Evolutionary conservation across 2,329 filamentous ascomycete genomes (phyloP).

Genomic region (Didymella pinodella): DNA sequence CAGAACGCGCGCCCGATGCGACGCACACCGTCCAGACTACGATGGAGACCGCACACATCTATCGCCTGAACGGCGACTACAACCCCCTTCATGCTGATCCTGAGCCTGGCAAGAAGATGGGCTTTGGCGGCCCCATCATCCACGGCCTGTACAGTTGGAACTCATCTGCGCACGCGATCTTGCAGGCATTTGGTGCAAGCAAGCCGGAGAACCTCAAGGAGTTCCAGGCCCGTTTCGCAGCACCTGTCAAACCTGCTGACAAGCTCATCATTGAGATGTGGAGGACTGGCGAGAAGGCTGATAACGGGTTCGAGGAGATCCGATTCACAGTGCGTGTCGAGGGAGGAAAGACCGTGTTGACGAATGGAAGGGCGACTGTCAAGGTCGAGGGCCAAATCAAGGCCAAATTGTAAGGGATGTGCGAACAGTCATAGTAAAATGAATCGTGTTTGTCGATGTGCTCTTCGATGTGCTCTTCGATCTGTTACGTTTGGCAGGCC

Average conservation of each 20-base stretch:
- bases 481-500: neutral
- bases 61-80: slow-evolving; percentile 87
- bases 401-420: slow-evolving; percentile 47
- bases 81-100: slow-evolving; percentile 91
- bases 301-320: slow-evolving; percentile 77
- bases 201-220: slow-evolving; percentile 84
- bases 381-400: slow-evolving; percentile 63
- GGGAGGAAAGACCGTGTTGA: slow-evolving; percentile 83
- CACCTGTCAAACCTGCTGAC: slow-evolving; percentile 82
- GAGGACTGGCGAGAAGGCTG: slow-evolving; percentile 73
- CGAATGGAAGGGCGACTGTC: slow-evolving; percentile 83
- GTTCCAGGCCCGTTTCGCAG: slow-evolving; percentile 88
- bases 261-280: slow-evolving; percentile 84
- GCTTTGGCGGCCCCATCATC: slow-evolving; percentile 87
- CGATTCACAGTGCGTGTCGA: slow-evolving; percentile 80
- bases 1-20: slow-evolving; percentile 74
- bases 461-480: too few species aligned
- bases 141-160: slow-evolving; percentile 93
- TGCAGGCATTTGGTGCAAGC: slow-evolving; percentile 76
- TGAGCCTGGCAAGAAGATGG: slow-evolving; percentile 86
- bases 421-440: neutral
- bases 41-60: slow-evolving; percentile 68
- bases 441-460: neutral
- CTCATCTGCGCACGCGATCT: slow-evolving; percentile 73
- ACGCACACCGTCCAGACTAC: slow-evolving; percentile 75